Evolutionary conservation across 2,329 filamentous ascomycete species (phyloP).

Genomic region (Pseudogymnoascus sp.): DNA sequence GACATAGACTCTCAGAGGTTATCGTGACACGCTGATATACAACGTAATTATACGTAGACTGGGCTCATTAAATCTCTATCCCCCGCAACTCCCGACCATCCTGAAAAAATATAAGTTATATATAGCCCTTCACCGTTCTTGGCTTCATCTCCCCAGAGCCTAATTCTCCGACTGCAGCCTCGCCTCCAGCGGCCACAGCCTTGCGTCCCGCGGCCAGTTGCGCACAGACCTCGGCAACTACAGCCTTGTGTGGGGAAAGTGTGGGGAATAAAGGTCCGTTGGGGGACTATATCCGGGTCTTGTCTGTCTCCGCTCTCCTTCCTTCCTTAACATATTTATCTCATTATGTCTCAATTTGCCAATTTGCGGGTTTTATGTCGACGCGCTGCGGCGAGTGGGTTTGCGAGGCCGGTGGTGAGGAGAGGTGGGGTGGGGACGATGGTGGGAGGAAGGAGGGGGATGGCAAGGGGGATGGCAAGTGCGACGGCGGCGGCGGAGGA

Average conservation of each 20-base stretch:
- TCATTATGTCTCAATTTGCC: background rate
- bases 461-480: background rate
- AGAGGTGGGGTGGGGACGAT: background rate
- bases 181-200: background rate
- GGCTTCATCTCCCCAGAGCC: too few relatives aligned
- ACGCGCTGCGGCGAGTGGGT: background rate
- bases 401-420: background rate
- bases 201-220: background rate
- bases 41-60: background rate
- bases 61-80: background rate
- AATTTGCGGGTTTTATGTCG: background rate
- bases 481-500: slow-evolving; percentile 16
- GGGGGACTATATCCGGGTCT: too few relatives aligned
- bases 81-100: background rate
- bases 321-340: background rate
- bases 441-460: background rate
- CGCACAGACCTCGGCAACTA: background rate
- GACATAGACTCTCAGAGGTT: background rate
- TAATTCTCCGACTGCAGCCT: background rate
- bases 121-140: background rate
- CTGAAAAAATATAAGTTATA: background rate
- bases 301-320: background rate
- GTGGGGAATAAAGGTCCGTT: background rate
- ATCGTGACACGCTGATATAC: background rate
- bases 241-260: background rate